Base-by-base conservation (phyloP, 129 eudicot species). In the Scalesia atractyloides region DNA sequence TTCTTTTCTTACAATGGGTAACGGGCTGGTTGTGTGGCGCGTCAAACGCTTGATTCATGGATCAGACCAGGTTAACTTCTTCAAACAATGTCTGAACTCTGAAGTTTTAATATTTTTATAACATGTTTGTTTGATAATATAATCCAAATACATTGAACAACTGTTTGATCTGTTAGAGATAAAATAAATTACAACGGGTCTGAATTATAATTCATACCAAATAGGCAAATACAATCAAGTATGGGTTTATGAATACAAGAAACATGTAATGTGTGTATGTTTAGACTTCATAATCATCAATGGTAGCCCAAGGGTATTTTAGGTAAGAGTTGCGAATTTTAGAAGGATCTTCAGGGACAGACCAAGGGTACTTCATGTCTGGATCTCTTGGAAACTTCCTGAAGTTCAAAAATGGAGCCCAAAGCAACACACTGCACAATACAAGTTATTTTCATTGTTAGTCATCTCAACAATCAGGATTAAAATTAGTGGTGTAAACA, bases 381-480 rank as follows among this genome's bases (percentile, higher is more conserved):
- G 98, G 96, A 76, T 93, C 98, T 78, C 96, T 64, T 2, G 98
- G 98, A 48, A 92, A 89, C 62, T 85, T 92, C 72, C 98, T 85
- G 84, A 92, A 87, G 90, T 92, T 92, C 24, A 92, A 56, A 69
- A 92, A 92, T 62, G 98, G 98, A 43, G 98, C 96, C 98, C 98
- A 92, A 9, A 92, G 85, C 85, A 92, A 61, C 18, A 92, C 74
- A 36, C 98, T 92, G 85, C 70, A 49, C 64, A 52, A 10, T 20
- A 7, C 66, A 59, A 54, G 43, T 50, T 50, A 51, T 46, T 16
- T 18, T 57, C 52, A 9, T 19, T 37, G 52, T 64, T 74, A 70
- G 47, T 9, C 14, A 6, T 46, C 3, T 48, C 26, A 15, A 15
- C 34, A 10, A 5, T 54, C 15, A 20, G 41, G 20, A 5, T 52